Base-by-base conservation (phyloP, 805 yeast genomes). In the Diddensiella transvaalensis region DNA sequence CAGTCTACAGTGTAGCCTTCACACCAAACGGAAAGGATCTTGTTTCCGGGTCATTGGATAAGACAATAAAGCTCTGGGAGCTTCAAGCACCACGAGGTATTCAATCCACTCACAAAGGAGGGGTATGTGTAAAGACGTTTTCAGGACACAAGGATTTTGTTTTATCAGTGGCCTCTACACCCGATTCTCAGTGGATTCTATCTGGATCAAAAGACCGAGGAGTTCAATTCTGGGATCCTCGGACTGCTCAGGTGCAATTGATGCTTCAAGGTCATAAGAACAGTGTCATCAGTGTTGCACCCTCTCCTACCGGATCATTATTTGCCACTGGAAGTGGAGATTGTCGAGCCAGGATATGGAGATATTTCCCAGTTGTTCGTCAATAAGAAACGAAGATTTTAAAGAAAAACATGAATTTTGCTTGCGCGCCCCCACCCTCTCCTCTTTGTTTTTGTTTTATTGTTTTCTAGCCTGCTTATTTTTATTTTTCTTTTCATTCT, bases 311-410 rank as follows among this genome's bases (percentile, higher is more conserved):
- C 53, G 83, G 87, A 53, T 91, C 95, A 42, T 82, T 87, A 60
- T 93, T 91, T 74, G 98, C 98, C 47, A 90, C 98, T 11, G 98
- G 98, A 49, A 79, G 88, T 69, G 99, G 98, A 66, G 98, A 91
- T 70, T 91, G 96, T 69, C 87, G 90, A 66, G 98, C 98, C 36
- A 81, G 96, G 69, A 86, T 91, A 63, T 91, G 99, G 99, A 80
- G 85, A 67, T 88, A 64, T 52, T 59, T 42, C 40, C 56, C 53
- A 4, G 58, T 53, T 6, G 46, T 41, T 5, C 47, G 59, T 5
- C 32, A 26, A 13, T 26, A 13, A 26, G 32, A 26, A 13, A 13
- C 32, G 32, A 13, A 26, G 13, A 13, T 26, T 8, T 26, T 26
- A n/a, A n/a, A n/a, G n/a, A n/a, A n/a, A n/a, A n/a, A n/a, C n/a